A percentile compares a stretch with the other conserved stretches of the same genome.
Conservation (phyloP, 257 asterid species). For the Ehretia macrophylla region DNA sequence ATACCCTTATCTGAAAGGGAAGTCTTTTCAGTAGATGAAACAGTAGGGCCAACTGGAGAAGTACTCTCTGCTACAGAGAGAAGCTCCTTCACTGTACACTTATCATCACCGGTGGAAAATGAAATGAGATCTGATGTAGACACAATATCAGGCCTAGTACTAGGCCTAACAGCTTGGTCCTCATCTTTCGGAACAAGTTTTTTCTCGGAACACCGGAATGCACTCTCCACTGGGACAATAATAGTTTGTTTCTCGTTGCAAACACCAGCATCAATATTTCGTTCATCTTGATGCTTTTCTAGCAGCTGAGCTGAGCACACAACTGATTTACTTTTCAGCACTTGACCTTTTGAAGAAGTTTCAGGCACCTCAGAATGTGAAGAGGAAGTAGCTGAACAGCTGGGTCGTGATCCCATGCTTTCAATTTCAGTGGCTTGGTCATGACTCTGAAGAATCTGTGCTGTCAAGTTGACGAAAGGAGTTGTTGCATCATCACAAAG, state of each 20-base stretch:
- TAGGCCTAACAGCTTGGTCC: slow-evolving; percentile 17
- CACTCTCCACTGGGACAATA: slow-evolving; percentile 16
- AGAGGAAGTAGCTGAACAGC: slow-evolving; percentile 51
- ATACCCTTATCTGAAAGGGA: slow-evolving; percentile 31
- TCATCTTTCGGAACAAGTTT: slow-evolving; percentile 23
- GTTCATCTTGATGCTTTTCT: slow-evolving; percentile 32
- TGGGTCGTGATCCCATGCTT: slow-evolving; percentile 39
- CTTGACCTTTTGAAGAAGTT: slow-evolving; percentile 26
- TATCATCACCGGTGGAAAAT: slow-evolving; percentile 37
- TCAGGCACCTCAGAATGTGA: slow-evolving; percentile 42
- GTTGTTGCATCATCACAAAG: slow-evolving; percentile 54
- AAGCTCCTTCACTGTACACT: slow-evolving; percentile 47
- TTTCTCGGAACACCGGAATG: slow-evolving; percentile 23
- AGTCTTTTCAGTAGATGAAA: slow-evolving; percentile 34
- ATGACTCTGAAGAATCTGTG: slow-evolving; percentile 29
- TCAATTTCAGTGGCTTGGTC: slow-evolving; percentile 37
- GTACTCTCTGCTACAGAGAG: slow-evolving; percentile 27
- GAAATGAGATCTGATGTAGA: slow-evolving; percentile 23
- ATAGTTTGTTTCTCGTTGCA: slow-evolving; percentile 28
- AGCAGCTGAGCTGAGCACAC: slow-evolving; percentile 19
- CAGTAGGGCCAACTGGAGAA: slow-evolving; percentile 31
- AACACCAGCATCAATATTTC: slow-evolving; percentile 30
- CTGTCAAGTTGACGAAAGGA: slow-evolving; percentile 34
- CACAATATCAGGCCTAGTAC: slow-evolving; percentile 16
- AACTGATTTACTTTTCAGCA: slow-evolving; percentile 24